These are phyloP conservation scores for Gomphus sp. DNA, from an alignment of 1,284 basidiomycete species.

Conservation along the genomic window DNA sequence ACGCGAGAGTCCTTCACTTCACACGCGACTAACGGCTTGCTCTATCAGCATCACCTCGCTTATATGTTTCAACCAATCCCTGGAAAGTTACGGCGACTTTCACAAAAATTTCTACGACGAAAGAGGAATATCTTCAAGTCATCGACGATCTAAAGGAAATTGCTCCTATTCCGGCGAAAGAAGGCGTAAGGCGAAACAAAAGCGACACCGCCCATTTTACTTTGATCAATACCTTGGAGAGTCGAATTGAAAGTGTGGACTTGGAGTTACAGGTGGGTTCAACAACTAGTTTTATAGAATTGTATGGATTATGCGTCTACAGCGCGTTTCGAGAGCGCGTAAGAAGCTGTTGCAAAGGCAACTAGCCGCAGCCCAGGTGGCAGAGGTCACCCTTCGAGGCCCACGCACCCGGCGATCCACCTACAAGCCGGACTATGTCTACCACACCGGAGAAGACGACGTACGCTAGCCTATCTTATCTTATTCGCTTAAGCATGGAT, in stretches of 20 bases:
- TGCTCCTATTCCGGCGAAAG: slow-evolving; percentile 35
- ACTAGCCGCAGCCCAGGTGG: slow-evolving; percentile 57
- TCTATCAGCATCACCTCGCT: slow-evolving; percentile 62
- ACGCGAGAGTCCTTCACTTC: slow-evolving; percentile 4
- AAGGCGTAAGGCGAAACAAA: slow-evolving; percentile 41
- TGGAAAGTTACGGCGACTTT: slow-evolving; percentile 77
- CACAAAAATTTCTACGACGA: slow-evolving; percentile 54
- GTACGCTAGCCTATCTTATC: slow-evolving; percentile 26
- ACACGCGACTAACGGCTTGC: slow-evolving; percentile 18
- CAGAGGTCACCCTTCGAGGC: slow-evolving; percentile 44
- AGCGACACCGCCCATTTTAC: slow-evolving; percentile 46
- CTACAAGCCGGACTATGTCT: slow-evolving; percentile 68
- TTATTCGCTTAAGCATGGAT: not conserved
- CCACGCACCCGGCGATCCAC: slow-evolving; percentile 65
- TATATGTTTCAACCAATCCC: slow-evolving; percentile 74
- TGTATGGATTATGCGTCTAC: slow-evolving; percentile 6
- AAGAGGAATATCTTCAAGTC: slow-evolving; percentile 55
- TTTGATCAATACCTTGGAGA: slow-evolving; percentile 53
- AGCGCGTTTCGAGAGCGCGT: slow-evolving; percentile 61
- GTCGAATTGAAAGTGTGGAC: slow-evolving; percentile 54
- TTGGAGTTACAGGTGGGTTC: slow-evolving; percentile 49
- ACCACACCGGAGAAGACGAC: slow-evolving; percentile 53
- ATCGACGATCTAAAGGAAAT: slow-evolving; percentile 50
- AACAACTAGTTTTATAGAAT: not conserved
- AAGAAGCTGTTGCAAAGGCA: slow-evolving; percentile 61